phyloP scores from a whole-genome alignment of 2,329 filamentous ascomycete species.

The Bisporella sp. region DNA sequence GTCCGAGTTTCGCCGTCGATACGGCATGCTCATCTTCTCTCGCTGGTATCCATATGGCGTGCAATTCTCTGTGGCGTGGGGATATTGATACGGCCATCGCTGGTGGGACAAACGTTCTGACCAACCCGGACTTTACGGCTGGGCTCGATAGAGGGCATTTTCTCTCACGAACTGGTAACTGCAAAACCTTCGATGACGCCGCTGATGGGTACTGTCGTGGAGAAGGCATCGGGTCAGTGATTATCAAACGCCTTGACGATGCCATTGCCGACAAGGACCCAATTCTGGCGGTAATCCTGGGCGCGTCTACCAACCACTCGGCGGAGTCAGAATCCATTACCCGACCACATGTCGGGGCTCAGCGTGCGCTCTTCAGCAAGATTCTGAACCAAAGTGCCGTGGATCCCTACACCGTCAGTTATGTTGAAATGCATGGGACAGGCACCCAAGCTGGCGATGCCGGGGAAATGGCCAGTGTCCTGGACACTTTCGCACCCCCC shows the following conservation, averaged over 20 bases:
- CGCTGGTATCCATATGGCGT: slow-evolving; percentile 46
- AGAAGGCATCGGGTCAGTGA: slow-evolving; percentile 41
- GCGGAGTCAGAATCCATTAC: slow-evolving; percentile 5
- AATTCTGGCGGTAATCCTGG: slow-evolving; percentile 46
- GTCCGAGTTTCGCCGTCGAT: slow-evolving; percentile 49
- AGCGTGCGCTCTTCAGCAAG: slow-evolving; percentile 7
- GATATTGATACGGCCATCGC: slow-evolving; percentile 37
- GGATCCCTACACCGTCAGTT: slow-evolving; percentile 3
- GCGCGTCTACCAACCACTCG: slow-evolving; percentile 41
- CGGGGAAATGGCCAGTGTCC: slow-evolving; percentile 9
- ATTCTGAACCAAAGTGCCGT: slow-evolving; percentile 7
- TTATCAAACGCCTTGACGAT: slow-evolving; percentile 40
- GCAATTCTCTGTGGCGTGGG: slow-evolving; percentile 39
- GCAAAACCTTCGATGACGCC: slow-evolving; percentile 33
- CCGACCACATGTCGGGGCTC: slow-evolving; percentile 6
- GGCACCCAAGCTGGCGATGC: slow-evolving; percentile 9
- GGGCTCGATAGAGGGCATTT: slow-evolving; percentile 35
- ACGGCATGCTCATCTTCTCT: slow-evolving; percentile 52
- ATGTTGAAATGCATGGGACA: slow-evolving; percentile 8
- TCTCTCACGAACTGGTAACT: slow-evolving; percentile 17
- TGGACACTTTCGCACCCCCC: slow-evolving; percentile 4
- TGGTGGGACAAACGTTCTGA: slow-evolving; percentile 30
- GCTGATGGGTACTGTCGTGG: slow-evolving; percentile 12
- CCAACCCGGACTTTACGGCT: slow-evolving; percentile 12
- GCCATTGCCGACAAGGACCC: slow-evolving; percentile 47